Conservation (phyloP, 2,329 filamentous ascomycete species). For the Diaporthe australafricana region DNA sequence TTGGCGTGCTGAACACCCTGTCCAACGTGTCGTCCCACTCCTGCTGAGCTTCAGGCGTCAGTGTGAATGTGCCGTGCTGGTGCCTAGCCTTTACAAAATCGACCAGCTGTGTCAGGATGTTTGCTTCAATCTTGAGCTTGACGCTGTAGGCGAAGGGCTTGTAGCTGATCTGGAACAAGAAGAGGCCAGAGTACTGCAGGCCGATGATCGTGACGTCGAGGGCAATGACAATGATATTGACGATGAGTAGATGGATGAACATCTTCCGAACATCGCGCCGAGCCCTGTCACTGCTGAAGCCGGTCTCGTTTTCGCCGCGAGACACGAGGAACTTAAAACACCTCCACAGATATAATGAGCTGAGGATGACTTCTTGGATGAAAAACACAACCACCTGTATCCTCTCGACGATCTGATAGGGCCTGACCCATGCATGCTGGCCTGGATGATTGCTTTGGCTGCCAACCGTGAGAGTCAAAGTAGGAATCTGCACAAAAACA, state of each 20-base stretch:
- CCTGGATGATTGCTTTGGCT: neutral
- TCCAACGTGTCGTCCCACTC: conserved; percentile 28
- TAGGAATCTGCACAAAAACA: conserved; percentile 64
- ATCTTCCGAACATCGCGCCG: conserved; percentile 1
- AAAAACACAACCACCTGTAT: conserved; percentile 56
- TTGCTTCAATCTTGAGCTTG: conserved; percentile 66
- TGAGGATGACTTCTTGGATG: conserved; percentile 58
- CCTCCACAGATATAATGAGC: conserved; percentile 63
- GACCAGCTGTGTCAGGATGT: conserved; percentile 59
- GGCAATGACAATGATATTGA: conserved; percentile 55
- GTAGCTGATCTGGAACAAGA: conserved; percentile 52
- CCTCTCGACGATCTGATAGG: conserved; percentile 42
- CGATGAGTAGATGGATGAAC: conserved; percentile 49
- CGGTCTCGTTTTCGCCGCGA: conserved; percentile 49
- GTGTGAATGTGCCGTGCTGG: conserved; percentile 5
- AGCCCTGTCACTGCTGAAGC: neutral
- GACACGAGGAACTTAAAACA: conserved; percentile 58
- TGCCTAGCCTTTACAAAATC: conserved; percentile 9
- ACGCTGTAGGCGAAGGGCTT: conserved; percentile 57
- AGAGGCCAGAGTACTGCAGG: conserved; percentile 54
- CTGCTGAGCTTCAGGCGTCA: conserved; percentile 22
- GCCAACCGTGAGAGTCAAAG: conserved; percentile 57
- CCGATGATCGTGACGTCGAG: conserved; percentile 54
- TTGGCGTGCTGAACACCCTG: neutral
- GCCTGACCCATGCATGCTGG: conserved; percentile 27